Percentiles rank a stretch among this genome's conserved stretches.
phyloP scores from a whole-genome alignment of 2,329 filamentous ascomycete genomes.

The Ophiocordyceps sinensis region DNA sequence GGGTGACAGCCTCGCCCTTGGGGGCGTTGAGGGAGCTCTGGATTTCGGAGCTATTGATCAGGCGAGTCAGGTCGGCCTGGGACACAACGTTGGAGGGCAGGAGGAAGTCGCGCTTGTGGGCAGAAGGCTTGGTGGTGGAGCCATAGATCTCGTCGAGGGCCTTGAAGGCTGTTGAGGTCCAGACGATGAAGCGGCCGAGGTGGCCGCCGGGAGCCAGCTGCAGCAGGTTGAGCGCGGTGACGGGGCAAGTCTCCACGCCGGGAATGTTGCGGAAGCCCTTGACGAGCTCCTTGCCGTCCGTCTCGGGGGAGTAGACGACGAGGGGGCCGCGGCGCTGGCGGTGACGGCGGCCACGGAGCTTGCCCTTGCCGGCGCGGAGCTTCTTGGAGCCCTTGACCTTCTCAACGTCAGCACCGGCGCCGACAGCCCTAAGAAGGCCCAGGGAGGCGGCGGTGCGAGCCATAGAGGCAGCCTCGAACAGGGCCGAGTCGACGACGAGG shows the following conservation, averaged over 20 bases:
- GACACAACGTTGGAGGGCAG: constrained; percentile 83
- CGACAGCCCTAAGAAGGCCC: constrained; percentile 76
- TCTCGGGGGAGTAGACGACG: constrained; percentile 91
- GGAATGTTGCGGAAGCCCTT: constrained; percentile 97
- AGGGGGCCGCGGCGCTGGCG: constrained; percentile 95
- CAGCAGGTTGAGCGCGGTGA: constrained; percentile 92
- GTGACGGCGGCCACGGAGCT: constrained; percentile 92
- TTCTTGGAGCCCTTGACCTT: constrained; percentile 97
- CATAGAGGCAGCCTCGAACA: constrained; percentile 66
- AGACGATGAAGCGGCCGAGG: constrained; percentile 97
- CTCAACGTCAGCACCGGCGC: constrained; percentile 78
- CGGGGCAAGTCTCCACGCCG: constrained; percentile 91
- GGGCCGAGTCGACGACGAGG: constrained; percentile 83
- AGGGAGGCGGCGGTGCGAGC: constrained; percentile 82
- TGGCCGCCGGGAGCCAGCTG: constrained; percentile 98
- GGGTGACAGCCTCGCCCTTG: constrained; percentile 80
- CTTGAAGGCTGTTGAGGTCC: constrained; percentile 94
- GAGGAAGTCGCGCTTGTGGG: constrained; percentile 98
- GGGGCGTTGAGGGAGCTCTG: constrained; percentile 88
- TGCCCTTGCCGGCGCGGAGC: constrained; percentile 96
- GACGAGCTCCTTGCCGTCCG: constrained; percentile 88
- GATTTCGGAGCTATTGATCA: constrained; percentile 99
- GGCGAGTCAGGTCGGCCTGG: constrained; percentile 88
- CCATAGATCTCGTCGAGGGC: constrained; percentile 96
- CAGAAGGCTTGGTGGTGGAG: constrained; percentile 74